Percentiles rank a stretch among this genome's conserved stretches.
Evolutionary conservation across 192 early-diverging fungal genomes (phyloP).

Genomic region (Umbelopsis sp.): DNA sequence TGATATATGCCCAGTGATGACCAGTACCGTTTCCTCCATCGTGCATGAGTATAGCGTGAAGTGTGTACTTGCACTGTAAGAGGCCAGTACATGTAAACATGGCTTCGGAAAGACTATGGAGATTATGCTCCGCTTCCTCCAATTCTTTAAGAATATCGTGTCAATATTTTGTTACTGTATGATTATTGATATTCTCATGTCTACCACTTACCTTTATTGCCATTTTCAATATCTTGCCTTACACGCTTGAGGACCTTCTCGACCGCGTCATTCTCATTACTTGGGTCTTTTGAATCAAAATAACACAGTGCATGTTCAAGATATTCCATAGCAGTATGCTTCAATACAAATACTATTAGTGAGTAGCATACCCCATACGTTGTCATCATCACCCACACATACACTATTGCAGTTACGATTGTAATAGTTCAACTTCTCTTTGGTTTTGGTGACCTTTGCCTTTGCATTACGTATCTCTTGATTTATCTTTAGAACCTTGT

Average conservation of each 20-base stretch:
- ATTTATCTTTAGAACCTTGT: conserved; percentile 1
- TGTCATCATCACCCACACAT: background rate
- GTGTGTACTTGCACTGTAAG: conserved; percentile 24
- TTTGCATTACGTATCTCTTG: conserved; percentile 4
- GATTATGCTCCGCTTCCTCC: background rate
- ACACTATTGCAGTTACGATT: background rate
- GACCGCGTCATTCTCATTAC: background rate
- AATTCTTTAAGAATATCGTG: background rate
- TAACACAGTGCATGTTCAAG: background rate
- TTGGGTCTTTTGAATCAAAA: background rate
- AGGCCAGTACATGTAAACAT: conserved; percentile 26
- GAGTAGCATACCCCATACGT: background rate
- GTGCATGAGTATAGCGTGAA: conserved; percentile 33
- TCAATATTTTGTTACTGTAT: background rate
- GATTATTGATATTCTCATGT: background rate
- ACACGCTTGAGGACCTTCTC: background rate
- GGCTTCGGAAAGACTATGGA: background rate
- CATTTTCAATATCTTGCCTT: background rate
- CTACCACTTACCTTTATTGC: background rate
- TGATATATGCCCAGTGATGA: conserved; percentile 43
- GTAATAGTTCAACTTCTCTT: background rate
- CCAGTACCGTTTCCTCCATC: conserved; percentile 36
- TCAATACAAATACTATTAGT: background rate
- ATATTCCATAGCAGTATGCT: background rate
- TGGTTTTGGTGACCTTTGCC: background rate